phyloP scores from a whole-genome alignment of 2,329 filamentous ascomycete genomes.

The Balansia obtecta region DNA sequence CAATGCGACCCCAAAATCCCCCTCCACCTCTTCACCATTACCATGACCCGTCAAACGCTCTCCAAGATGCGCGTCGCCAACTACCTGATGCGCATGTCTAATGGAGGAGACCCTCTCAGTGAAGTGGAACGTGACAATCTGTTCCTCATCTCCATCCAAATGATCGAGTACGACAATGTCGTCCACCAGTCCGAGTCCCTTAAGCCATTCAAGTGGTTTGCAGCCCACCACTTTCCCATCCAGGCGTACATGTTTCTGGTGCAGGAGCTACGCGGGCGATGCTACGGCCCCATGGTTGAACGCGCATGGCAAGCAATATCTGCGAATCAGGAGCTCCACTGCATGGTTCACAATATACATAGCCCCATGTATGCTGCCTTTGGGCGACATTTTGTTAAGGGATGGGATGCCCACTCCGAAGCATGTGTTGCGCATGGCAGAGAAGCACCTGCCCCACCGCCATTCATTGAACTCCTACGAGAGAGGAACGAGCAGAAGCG shows the following conservation, averaged over 20 bases:
- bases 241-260: constrained; percentile 49
- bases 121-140: constrained; percentile 37
- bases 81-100: constrained; percentile 38
- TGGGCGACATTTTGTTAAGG: constrained; percentile 45
- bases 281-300: constrained; percentile 42
- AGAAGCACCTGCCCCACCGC: constrained; percentile 25
- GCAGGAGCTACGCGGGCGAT: constrained; percentile 39
- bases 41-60: constrained; percentile 42
- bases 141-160: constrained; percentile 41
- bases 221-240: constrained; percentile 45
- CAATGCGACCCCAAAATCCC: constrained; percentile 47
- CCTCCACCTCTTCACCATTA: constrained; percentile 44
- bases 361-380: constrained; percentile 48
- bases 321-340: constrained; percentile 40
- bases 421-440: constrained; percentile 33
- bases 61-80: constrained; percentile 44
- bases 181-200: constrained; percentile 39
- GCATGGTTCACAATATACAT: constrained; percentile 34
- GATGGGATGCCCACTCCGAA: constrained; percentile 45
- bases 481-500: constrained; percentile 27
- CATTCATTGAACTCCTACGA: constrained; percentile 35
- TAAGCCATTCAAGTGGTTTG: constrained; percentile 45
- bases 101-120: constrained; percentile 26
- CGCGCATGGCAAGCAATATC: constrained; percentile 46
- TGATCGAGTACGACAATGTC: constrained; percentile 47